A percentile compares a stretch with the other conserved stretches of the same genome.
These are phyloP conservation scores for Juglanconis oblonga DNA, from an alignment of 2,329 filamentous ascomycete genomes.

Conservation along the genomic window DNA sequence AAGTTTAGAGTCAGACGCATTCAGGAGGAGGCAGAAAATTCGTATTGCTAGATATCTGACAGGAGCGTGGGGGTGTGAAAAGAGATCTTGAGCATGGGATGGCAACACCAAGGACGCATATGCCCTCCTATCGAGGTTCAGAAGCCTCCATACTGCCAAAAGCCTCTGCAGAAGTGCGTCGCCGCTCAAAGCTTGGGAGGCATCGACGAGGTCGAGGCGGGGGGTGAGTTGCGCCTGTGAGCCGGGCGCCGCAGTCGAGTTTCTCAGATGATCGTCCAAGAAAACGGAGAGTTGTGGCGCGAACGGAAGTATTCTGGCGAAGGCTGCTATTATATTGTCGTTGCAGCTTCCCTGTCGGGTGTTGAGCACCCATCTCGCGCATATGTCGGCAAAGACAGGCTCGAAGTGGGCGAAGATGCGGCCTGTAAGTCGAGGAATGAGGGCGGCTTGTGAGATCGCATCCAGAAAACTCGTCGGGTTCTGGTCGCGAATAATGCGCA, in stretches of 20 bases:
- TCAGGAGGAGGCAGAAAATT: conserved; percentile 75
- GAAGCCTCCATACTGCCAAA: conserved; percentile 72
- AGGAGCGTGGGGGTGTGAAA: conserved; percentile 55
- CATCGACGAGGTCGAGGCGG: conserved; percentile 3
- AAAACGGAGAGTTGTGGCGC: conserved; percentile 76
- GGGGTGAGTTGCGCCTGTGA: conserved; percentile 1
- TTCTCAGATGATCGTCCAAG: conserved; percentile 48
- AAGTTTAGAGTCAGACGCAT: conserved; percentile 74
- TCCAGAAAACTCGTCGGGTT: conserved; percentile 67
- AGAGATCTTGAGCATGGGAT: conserved; percentile 65
- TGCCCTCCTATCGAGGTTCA: conserved; percentile 69
- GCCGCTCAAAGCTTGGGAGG: conserved; percentile 2
- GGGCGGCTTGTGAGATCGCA: conserved; percentile 65
- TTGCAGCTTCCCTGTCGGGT: conserved; percentile 35
- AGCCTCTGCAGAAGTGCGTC: conserved; percentile 41
- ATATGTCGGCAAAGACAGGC: conserved; percentile 74
- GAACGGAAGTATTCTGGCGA: conserved; percentile 78
- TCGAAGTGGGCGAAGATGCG: conserved; percentile 73
- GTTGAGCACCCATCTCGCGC: conserved; percentile 70
- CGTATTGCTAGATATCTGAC: conserved; percentile 81
- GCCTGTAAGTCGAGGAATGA: conserved; percentile 69
- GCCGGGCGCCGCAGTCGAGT: conserved; percentile 4
- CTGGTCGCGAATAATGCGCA: conserved; percentile 62
- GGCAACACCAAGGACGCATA: conserved; percentile 67
- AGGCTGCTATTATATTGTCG: conserved; percentile 60